Conservation (phyloP, 495 filamentous ascomycete genomes). For the Cairneyella variabilis region DNA sequence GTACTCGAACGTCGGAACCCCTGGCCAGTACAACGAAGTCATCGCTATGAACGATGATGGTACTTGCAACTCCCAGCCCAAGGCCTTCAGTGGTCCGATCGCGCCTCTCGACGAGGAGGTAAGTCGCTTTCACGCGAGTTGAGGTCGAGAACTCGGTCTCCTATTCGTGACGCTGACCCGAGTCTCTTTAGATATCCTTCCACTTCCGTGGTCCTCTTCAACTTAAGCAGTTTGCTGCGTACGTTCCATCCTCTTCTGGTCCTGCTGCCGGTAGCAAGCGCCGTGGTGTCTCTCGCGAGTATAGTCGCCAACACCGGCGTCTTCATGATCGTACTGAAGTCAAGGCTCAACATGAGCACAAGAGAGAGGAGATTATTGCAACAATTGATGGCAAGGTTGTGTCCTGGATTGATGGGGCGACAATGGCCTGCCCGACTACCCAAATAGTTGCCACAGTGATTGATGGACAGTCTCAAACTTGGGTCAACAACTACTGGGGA, state of each 20-base stretch:
- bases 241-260: conserved; percentile 37
- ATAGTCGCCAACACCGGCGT: conserved; percentile 33
- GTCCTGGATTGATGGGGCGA: conserved; percentile 55
- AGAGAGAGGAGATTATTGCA: conserved; percentile 44
- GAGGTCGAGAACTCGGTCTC: too few species aligned
- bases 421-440: conserved; percentile 4
- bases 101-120: conserved; percentile 67
- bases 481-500: conserved; percentile 60
- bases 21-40: conserved; percentile 57
- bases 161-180: neutral
- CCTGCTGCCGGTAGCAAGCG: too few species aligned
- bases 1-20: conserved; percentile 52
- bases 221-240: conserved; percentile 61
- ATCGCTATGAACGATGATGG: conserved; percentile 53
- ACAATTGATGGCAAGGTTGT: conserved; percentile 60
- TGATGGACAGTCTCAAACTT: conserved; percentile 55
- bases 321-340: conserved; percentile 31
- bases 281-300: conserved; percentile 31
- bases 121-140: too few species aligned
- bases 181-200: conserved; percentile 51
- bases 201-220: conserved; percentile 66
- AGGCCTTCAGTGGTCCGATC: conserved; percentile 51
- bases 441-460: conserved; percentile 59
- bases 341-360: conserved; percentile 12
- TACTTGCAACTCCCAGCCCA: conserved; percentile 42